Evolutionary conservation across 2,329 filamentous ascomycete species (phyloP), one percentile per base, ranked within the genome.

Genomic region (Neofusicoccum sp.): DNA sequence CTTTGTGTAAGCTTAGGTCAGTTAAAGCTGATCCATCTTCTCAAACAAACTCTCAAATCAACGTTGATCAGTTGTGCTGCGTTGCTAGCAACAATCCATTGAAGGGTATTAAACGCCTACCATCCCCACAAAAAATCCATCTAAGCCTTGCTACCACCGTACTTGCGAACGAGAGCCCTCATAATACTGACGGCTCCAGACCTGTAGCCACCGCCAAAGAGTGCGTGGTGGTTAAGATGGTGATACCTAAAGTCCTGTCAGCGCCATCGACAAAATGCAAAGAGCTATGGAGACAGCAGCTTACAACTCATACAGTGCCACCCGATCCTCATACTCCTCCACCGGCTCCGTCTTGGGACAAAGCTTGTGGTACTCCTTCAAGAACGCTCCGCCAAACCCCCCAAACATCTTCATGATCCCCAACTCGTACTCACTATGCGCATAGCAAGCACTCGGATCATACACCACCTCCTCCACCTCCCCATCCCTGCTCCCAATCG

Each of bases 321-420:
- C 77, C 16, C 93, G 82, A 74, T 97, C 93, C n/a, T 89, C 86
- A 79, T 90, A 96, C 78, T 98, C 93, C 9, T 83, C 85, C 9
- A 80, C 82, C 0, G 93, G 93, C 71, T 96, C 90, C 7, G 89
- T 87, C 77, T 89, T 96, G 0, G 89, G 89, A 48, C 93, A 86
- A 26, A 91, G 70, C 40, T 78, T 73, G 71, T 90, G 85, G 72
- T 97, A 98, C 71, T 95, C 90, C 33, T 82, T 82, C 80, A 89
- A 86, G 68, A 96, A 96, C 1, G 70, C 73, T 0, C 73, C 68
- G 0, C 86, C 86, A 74, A 96, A 96, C 0, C 93, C 93, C 0
- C 93, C 93, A 81, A 97, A 98, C 92, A 97, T 96, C 56, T 84
- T 85, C 92, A 97, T 97, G 66, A 96, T 96, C 0, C 93, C 93